Base-by-base conservation (phyloP, 2,329 filamentous ascomycete genomes). In the Fusarium verticillioides region DNA sequence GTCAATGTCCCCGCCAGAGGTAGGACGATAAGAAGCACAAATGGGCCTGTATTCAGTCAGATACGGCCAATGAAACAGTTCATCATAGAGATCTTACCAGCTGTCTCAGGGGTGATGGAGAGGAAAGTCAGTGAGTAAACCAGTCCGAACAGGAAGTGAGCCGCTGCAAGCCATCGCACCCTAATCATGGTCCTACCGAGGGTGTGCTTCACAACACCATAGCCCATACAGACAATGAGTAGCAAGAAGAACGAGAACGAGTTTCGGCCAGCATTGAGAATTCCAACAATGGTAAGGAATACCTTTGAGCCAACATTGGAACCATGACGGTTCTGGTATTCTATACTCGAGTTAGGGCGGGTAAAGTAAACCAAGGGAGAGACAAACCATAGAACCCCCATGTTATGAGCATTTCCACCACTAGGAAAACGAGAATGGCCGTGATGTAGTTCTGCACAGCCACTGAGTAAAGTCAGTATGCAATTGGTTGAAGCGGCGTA, bases 391-490 rank as follows among this genome's bases (percentile, higher is more conserved):
- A 99, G 85, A 97, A 99, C 47, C 94, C 95, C 96, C 96, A 99
- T 4, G 96, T 99, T 90, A 98, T 95, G 79, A 98, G 86, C 91
- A 98, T 97, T 82, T 99, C 96, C 21, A 98, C 84, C 21, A 98
- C 94, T 47, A 99, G 85, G 84, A 99, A 99, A 59, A 96, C 90
- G 56, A 99, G 87, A 69, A 98, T 99, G 15, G 96, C 96, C 0
- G 96, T 99, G 77, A 99, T 98, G 82, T 99, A 99, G 82, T 99
- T 99, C 83, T 99, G 96, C 5, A 99, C 96, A 21, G 97, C 93
- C 79, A 99, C 91, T 94, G 69, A 4, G 32, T 18, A 42, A 60
- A 32, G 75, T 79, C 43, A 70, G 54, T 23, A 56, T 36, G 19
- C 28, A 62, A 13, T 34, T 21, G 18, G 9, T 7, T 7, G 18